These are phyloP conservation scores for Termitomyces bulborhizus DNA, from an alignment of 768 basidiomycete genomes.

Conservation along the genomic window DNA sequence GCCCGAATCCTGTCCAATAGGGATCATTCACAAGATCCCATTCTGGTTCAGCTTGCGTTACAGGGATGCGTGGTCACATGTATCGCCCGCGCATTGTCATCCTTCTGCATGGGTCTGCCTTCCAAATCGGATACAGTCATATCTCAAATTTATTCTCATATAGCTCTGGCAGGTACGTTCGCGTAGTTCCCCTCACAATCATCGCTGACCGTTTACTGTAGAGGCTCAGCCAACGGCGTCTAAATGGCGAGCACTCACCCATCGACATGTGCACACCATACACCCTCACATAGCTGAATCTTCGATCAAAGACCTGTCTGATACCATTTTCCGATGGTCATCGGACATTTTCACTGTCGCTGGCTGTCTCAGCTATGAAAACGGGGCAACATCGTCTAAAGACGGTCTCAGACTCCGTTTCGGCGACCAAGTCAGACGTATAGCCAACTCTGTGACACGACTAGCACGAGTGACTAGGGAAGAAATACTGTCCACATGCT, in stretches of 20 bases:
- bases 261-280: conserved; percentile 58
- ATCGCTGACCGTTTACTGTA: conserved; percentile 17
- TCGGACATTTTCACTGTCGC: conserved; percentile 61
- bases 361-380: conserved; percentile 43
- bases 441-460: conserved; percentile 57
- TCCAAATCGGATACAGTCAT: conserved; percentile 63
- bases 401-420: conserved; percentile 38
- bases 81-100: conserved; percentile 58
- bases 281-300: conserved; percentile 64
- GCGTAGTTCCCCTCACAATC: neutral
- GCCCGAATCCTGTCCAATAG: conserved; percentile 54
- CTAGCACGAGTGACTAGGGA: conserved; percentile 62
- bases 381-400: conserved; percentile 26
- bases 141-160: conserved; percentile 53
- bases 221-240: conserved; percentile 77
- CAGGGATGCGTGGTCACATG: conserved; percentile 68
- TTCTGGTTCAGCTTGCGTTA: conserved; percentile 69
- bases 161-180: conserved; percentile 45
- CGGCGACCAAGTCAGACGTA: conserved; percentile 55
- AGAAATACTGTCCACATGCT: conserved; percentile 73
- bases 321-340: conserved; percentile 69
- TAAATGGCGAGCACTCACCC: conserved; percentile 71
- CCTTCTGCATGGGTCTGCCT: conserved; percentile 72
- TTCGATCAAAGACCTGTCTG: conserved; percentile 65
- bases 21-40: conserved; percentile 71